Evolutionary conservation across 1,284 basidiomycete species (phyloP), one percentile per base, ranked within the genome.

Genomic region (Irpex lacteus): DNA sequence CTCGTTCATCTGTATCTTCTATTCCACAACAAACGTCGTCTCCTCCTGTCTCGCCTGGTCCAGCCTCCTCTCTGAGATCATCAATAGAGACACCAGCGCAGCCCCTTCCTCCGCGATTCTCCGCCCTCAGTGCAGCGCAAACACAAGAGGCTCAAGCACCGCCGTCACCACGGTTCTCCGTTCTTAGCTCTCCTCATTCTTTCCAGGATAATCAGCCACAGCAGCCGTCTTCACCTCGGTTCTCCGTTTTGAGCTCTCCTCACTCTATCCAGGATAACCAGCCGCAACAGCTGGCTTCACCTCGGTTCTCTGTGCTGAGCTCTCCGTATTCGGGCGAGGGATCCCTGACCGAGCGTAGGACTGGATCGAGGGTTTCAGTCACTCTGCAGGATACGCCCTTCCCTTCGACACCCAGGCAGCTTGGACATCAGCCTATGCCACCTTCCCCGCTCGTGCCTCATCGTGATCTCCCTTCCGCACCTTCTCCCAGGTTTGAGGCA

Each of bases 291-390:
- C 65, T 71, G 34, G 63, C 67, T 18, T 81, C 81, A 21, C 73
- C 78, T 19, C 65, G 70, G 50, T 74, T 76, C 38, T 82, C 82
- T 5, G 62, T 77, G 56, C 64, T 83, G 60, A 82, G 81, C 18
- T 82, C 81, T 7, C 81, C 81, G 2, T 75, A 82, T 68, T 81
- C 80, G 9, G 66, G 69, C 38, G 5, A 55, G 7, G 61, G 55
- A 21, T 61, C 62, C 9, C 60, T 44, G 34, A 52, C 9, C 21
- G 50, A 19, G 15, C 50, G 19, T 8, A 32, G 50, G 15, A 38
- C 44, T 37, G 21, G 50, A 5, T 59, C 63, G n/a, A 63, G 60
- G 55, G 49, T 61, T 13, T 62, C 66, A 19, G 18, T 66, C 6
- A 15, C 54, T 8, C n/a, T 64, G 19, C 40, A 64, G 60, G 52